A percentile compares a stretch with the other conserved stretches of the same genome.
phyloP scores from a whole-genome alignment of 805 yeast species.

The Sugiyamaella chiloensis region DNA sequence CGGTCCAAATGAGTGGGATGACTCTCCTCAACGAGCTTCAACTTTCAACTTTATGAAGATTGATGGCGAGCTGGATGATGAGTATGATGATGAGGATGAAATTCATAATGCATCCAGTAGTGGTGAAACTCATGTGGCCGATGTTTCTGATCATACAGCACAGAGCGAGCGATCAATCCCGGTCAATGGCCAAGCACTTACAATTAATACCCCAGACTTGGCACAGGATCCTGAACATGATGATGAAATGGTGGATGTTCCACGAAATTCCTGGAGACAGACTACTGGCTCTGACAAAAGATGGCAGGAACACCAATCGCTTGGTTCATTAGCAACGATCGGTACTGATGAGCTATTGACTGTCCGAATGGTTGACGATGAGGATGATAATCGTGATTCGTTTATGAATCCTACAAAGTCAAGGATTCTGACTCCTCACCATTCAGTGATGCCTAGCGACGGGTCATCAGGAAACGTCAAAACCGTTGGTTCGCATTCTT shows the following conservation, averaged over 20 bases:
- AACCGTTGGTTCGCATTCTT: slow-evolving; percentile 32
- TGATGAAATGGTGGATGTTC: slow-evolving; percentile 28
- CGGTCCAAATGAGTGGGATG: slow-evolving; percentile 25
- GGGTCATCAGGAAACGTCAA: slow-evolving; percentile 33
- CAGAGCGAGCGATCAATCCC: neutral
- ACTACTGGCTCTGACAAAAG: slow-evolving; percentile 35
- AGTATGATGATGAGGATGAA: slow-evolving; percentile 9
- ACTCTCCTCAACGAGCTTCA: slow-evolving; percentile 36
- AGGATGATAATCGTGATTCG: slow-evolving; percentile 17
- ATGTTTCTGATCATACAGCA: slow-evolving; percentile 4
- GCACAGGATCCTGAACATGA: slow-evolving; percentile 24
- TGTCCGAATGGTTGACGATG: slow-evolving; percentile 63
- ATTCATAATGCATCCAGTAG: slow-evolving; percentile 6
- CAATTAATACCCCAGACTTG: slow-evolving; percentile 5
- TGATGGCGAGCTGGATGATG: slow-evolving; percentile 31
- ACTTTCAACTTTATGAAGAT: slow-evolving; percentile 36
- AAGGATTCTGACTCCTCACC: slow-evolving; percentile 25
- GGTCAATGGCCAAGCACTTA: neutral
- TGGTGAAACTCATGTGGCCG: slow-evolving; percentile 10
- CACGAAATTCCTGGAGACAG: slow-evolving; percentile 60
- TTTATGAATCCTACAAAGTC: slow-evolving; percentile 28
- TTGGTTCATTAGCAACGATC: slow-evolving; percentile 75
- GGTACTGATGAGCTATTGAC: slow-evolving; percentile 80
- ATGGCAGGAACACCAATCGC: slow-evolving; percentile 58
- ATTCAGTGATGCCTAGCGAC: slow-evolving; percentile 30